Evolutionary conservation across 768 basidiomycete genomes (phyloP).

Genomic region (Amanita brunnescens): DNA sequence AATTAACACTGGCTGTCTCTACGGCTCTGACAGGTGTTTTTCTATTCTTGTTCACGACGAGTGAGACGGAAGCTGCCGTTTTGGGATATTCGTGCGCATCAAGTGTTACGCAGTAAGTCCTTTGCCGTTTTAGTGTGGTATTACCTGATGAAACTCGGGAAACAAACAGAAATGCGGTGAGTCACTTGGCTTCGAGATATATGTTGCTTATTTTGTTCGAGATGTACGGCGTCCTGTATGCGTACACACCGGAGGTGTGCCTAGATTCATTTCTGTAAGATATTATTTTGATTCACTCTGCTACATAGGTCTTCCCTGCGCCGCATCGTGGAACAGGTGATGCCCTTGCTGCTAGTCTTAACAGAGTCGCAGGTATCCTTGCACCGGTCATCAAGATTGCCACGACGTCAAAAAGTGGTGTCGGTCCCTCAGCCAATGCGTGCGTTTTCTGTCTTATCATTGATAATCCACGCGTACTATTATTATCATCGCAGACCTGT

Average conservation of each 20-base stretch:
- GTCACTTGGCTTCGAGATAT: constrained; percentile 7
- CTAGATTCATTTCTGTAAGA: not conserved
- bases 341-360: constrained; percentile 39
- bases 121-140: not conserved
- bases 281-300: not conserved
- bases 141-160: not conserved
- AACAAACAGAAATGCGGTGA: constrained; percentile 26
- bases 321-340: constrained; percentile 49
- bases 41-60: constrained; percentile 44
- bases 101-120: constrained; percentile 30
- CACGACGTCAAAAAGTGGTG: constrained; percentile 26
- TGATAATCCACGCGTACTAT: not conserved
- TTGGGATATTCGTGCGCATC: constrained; percentile 40
- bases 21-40: constrained; percentile 38
- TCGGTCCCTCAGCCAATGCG: constrained; percentile 27
- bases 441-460: constrained; percentile 11
- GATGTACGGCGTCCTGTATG: constrained; percentile 48
- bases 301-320: constrained; percentile 39
- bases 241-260: constrained; percentile 46
- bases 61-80: constrained; percentile 27
- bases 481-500: constrained; percentile 28
- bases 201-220: constrained; percentile 4
- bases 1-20: constrained; percentile 36
- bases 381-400: constrained; percentile 42
- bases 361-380: constrained; percentile 38